Evolutionary conservation across 2,329 filamentous ascomycete species (phyloP).

Genomic region (Hymenoscyphus albidus): DNA sequence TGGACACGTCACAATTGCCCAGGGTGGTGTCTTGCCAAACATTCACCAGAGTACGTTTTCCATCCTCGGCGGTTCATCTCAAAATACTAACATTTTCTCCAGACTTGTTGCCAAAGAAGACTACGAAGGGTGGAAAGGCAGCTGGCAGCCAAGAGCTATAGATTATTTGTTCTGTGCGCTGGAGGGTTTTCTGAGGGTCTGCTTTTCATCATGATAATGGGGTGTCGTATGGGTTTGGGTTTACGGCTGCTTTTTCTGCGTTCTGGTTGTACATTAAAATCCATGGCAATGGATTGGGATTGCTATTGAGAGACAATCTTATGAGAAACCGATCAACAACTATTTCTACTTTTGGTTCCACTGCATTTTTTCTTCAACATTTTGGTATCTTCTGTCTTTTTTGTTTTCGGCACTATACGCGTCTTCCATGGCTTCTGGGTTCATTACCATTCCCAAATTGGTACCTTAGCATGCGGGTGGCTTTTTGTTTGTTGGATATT

Average conservation of each 20-base stretch:
- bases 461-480: no score
- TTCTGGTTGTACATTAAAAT: constrained; percentile 70
- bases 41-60: constrained; percentile 84
- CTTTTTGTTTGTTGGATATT: no score
- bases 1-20: constrained; percentile 92
- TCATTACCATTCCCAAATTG: no score
- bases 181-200: constrained; percentile 53
- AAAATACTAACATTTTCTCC: constrained; percentile 29
- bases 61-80: not conserved
- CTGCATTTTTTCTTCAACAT: not conserved
- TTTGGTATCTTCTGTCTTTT: not conserved
- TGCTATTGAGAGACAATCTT: constrained; percentile 35
- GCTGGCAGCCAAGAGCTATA: constrained; percentile 87
- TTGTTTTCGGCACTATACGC: not conserved
- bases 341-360: constrained; percentile 5
- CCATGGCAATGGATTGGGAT: constrained; percentile 49
- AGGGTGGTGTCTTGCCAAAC: constrained; percentile 95
- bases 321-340: constrained; percentile 32
- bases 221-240: constrained; percentile 70
- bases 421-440: not conserved
- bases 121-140: constrained; percentile 86
- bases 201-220: constrained; percentile 62
- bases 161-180: constrained; percentile 52
- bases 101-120: constrained; percentile 99
- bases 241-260: constrained; percentile 62